phyloP scores from a whole-genome alignment of 208 protist genomes.

The Trypanosoma scelopori region DNA sequence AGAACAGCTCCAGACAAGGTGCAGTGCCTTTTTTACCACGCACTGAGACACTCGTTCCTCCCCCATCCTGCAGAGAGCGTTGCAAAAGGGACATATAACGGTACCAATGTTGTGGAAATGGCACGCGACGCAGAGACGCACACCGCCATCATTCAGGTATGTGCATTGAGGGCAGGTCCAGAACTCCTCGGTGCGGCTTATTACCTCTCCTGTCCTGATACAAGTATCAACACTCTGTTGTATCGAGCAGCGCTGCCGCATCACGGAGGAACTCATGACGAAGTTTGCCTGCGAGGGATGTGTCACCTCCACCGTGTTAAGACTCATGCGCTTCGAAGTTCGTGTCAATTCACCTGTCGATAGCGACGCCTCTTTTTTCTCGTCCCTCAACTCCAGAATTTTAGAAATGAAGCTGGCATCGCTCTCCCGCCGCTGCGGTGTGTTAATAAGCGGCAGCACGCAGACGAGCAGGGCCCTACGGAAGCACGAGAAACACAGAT shows the following conservation, averaged over 20 bases:
- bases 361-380: too few relatives aligned
- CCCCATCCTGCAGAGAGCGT: neutral
- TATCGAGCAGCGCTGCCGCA: constrained; percentile 18
- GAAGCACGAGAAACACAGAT: constrained; percentile 74
- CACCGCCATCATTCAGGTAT: constrained; percentile 35
- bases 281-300: constrained; percentile 43
- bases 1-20: constrained; percentile 66
- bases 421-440: constrained; percentile 36
- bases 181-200: neutral
- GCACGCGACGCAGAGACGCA: constrained; percentile 41
- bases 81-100: constrained; percentile 44
- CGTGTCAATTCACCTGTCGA: neutral
- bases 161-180: constrained; percentile 65
- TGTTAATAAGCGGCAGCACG: constrained; percentile 60
- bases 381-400: constrained; percentile 27
- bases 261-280: constrained; percentile 44
- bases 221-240: neutral
- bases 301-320: constrained; percentile 31
- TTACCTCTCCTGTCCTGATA: neutral
- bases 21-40: constrained; percentile 33
- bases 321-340: neutral
- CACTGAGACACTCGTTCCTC: constrained; percentile 28
- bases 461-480: constrained; percentile 48
- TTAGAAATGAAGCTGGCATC: constrained; percentile 44
- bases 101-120: constrained; percentile 32